Conservation (phyloP, 1,284 basidiomycete genomes). For the Pseudozyma flocculosa region DNA sequence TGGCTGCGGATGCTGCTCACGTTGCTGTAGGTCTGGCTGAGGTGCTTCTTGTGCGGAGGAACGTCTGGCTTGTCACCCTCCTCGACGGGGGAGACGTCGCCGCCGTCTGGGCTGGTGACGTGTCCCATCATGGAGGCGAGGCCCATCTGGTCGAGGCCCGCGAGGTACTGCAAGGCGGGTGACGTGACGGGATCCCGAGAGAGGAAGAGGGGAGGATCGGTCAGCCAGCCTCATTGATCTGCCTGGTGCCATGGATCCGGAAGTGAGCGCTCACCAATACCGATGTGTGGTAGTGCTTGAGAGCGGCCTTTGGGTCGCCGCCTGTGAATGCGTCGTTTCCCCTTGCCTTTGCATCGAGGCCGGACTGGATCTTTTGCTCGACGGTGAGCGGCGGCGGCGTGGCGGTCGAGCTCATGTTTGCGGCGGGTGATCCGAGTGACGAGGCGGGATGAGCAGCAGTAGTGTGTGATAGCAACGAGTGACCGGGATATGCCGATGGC, state of each 20-base stretch:
- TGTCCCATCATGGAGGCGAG: not conserved
- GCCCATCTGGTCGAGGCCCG: slow-evolving; percentile 9
- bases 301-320: slow-evolving; percentile 4
- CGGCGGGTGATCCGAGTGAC: not conserved
- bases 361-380: slow-evolving; percentile 1
- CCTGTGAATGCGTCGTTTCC: slow-evolving; percentile 6
- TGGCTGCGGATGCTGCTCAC: slow-evolving; percentile 3
- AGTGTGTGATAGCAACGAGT: no score
- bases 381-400: not conserved
- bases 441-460: not conserved
- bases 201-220: not conserved
- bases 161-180: slow-evolving; percentile 8
- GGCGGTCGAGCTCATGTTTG: not conserved
- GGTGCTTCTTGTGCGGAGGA: slow-evolving; percentile 5
- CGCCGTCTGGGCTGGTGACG: not conserved
- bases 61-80: not conserved
- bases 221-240: no score
- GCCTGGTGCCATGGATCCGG: no score
- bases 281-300: slow-evolving; percentile 8
- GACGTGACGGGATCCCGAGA: not conserved
- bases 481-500: no score
- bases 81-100: not conserved
- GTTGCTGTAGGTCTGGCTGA: slow-evolving; percentile 16
- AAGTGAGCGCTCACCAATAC: slow-evolving; percentile 11
- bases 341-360: slow-evolving; percentile 3